Percentiles rank a stretch among this genome's conserved stretches.
Conservation (phyloP, 2,329 filamentous ascomycete genomes). For the Dactylellina cionopaga region DNA sequence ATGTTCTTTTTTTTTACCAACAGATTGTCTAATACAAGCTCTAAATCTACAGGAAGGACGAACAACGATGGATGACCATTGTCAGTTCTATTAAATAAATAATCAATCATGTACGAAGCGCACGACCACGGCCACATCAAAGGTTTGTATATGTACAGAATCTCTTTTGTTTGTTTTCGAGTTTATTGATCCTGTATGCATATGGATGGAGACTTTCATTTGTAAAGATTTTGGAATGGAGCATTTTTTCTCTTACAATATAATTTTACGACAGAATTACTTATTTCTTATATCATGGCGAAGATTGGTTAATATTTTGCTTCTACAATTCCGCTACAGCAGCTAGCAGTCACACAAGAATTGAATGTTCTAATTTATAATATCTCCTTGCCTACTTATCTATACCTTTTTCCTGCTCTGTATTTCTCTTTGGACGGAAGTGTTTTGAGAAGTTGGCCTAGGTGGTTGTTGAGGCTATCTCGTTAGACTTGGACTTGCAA, state of each 20-base stretch:
- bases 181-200: conserved; percentile 4
- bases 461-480: no score
- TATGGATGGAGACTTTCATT: conserved; percentile 12
- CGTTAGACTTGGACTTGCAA: no score
- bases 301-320: no score
- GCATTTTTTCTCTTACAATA: conserved; percentile 19
- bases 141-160: conserved; percentile 28
- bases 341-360: no score
- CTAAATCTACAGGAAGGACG: conserved; percentile 69
- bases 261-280: conserved; percentile 17
- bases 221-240: conserved; percentile 27
- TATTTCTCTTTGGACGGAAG: no score
- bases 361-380: no score
- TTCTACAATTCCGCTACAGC: no score
- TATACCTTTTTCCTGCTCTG: no score
- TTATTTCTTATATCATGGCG: no score
- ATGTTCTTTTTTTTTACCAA: conserved; percentile 51
- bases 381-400: no score
- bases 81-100: conserved; percentile 64
- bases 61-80: conserved; percentile 86
- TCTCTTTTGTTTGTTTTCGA: not conserved
- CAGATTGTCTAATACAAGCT: conserved; percentile 60
- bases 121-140: no score
- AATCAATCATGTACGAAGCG: not conserved
- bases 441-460: no score